Base-by-base conservation (phyloP, 805 yeast genomes). In the Candida rishiriensis region DNA sequence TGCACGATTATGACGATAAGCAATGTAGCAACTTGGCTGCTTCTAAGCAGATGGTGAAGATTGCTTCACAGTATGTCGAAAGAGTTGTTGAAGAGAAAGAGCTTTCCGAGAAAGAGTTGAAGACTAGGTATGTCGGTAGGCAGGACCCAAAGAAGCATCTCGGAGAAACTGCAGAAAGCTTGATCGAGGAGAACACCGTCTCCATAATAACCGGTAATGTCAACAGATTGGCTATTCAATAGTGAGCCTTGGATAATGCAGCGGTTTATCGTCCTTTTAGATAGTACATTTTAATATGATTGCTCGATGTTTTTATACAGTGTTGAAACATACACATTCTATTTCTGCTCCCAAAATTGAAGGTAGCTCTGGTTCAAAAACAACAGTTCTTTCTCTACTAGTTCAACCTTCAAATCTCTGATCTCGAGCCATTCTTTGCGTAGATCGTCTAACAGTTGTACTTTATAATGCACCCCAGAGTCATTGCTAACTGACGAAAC, bases 71-170 rank as follows among this genome's bases (percentile, higher is more conserved):
- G 54, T 93, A 93, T 65, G 88, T 91, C 32, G 84, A 83, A 61
- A 79, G 98, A 61, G 90, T 95, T 41, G 78, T 84, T 54, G 98
- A 95, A 66, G 99, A 93, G 64, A 85, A 85, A 63, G 96, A 87
- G 52, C 72, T 93, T 53, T 72, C 81, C 38, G 95, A 86, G 57
- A 96, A 88, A 34, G 93, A 90, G 65, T 76, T 91, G 55, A 88
- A 88, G 66, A 91, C 97, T 8, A 82, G 99, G 63, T 95, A 91
- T 60, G 97, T 93, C 32, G 99, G 99, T 56, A 90, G 88, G 64
- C 97, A 91, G 68, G 99, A 93, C 66, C 99, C 99, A 35, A 93
- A 95, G 80, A 93, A 91, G 71, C 99, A 93, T 71, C 73, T 93
- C 57, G 77, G 84, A 39, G 97, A 88, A 51, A 86, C 95, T 0